These are phyloP conservation scores for Colletotrichum cordylinicola DNA, from an alignment of 2,329 filamentous ascomycete species.

Conservation along the genomic window DNA sequence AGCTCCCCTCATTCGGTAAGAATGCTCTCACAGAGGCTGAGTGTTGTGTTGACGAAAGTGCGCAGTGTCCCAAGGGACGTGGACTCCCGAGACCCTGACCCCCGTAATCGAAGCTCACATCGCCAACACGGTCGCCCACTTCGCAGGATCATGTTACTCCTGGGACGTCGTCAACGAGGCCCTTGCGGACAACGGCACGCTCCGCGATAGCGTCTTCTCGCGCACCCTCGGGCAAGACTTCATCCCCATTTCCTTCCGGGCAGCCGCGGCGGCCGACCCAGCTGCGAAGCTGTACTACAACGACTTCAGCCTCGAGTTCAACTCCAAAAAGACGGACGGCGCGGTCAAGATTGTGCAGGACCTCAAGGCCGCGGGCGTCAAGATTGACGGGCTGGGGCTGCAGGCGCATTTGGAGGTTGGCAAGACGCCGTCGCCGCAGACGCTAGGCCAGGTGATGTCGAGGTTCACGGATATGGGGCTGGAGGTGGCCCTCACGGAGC, in stretches of 20 bases:
- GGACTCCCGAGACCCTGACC: slow-evolving; percentile 51
- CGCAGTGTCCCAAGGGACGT: slow-evolving; percentile 60
- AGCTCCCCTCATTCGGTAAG: slow-evolving; percentile 52
- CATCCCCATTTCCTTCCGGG: slow-evolving; percentile 57
- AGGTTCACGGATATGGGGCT: slow-evolving; percentile 54
- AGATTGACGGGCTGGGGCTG: slow-evolving; percentile 67
- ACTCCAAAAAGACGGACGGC: slow-evolving; percentile 33
- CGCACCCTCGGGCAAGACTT: slow-evolving; percentile 56
- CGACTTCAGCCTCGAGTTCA: slow-evolving; percentile 52
- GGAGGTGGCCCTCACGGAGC: slow-evolving; percentile 70
- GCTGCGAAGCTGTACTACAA: slow-evolving; percentile 64
- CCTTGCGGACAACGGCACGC: slow-evolving; percentile 59
- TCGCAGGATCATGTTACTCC: slow-evolving; percentile 49
- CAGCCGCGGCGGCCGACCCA: slow-evolving; percentile 52
- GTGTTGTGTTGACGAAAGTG: slow-evolving; percentile 39
- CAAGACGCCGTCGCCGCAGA: slow-evolving; percentile 45
- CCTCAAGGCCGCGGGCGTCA: slow-evolving; percentile 65
- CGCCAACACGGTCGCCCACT: slow-evolving; percentile 48
- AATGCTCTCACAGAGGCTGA: fast-evolving
- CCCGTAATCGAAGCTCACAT: slow-evolving; percentile 57
- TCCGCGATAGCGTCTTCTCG: slow-evolving; percentile 54
- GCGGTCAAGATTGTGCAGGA: slow-evolving; percentile 66
- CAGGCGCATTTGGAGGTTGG: slow-evolving; percentile 60
- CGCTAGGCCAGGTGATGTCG: slow-evolving; percentile 53
- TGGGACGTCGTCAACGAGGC: slow-evolving; percentile 63